A percentile compares a stretch with the other conserved stretches of the same genome.
Evolutionary conservation across 352 stramenopile species (phyloP).

Genomic region (Globisporangium radiosum): DNA sequence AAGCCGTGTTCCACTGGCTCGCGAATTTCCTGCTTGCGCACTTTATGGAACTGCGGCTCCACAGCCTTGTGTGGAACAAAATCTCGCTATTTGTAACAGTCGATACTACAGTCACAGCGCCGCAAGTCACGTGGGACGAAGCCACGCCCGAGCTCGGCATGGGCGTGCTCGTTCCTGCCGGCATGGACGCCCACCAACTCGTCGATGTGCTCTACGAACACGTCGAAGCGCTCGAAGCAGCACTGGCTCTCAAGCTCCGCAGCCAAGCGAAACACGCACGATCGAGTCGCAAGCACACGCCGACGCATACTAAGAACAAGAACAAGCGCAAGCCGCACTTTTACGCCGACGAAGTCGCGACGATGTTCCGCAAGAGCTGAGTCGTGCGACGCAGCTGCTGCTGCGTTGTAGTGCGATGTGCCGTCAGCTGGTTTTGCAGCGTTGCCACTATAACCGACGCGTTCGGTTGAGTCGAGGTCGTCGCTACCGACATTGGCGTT

Average conservation of each 20-base stretch:
- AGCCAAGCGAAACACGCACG: slow-evolving; percentile 12
- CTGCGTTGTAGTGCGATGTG: slow-evolving; percentile 1
- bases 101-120: slow-evolving; percentile 22
- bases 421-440: slow-evolving; percentile 14
- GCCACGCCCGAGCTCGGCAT: slow-evolving; percentile 51
- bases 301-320: neutral
- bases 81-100: slow-evolving; percentile 60
- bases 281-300: neutral
- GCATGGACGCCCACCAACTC: slow-evolving; percentile 42
- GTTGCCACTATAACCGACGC: neutral
- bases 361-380: slow-evolving; percentile 42
- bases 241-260: slow-evolving; percentile 25
- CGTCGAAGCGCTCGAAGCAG: slow-evolving; percentile 52
- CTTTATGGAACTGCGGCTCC: slow-evolving; percentile 77
- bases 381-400: slow-evolving; percentile 10
- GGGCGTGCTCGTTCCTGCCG: slow-evolving; percentile 58
- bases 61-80: slow-evolving; percentile 83
- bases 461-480: slow-evolving; percentile 9
- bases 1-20: slow-evolving; percentile 68
- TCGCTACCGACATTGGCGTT: neutral
- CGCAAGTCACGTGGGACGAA: slow-evolving; percentile 48
- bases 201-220: slow-evolving; percentile 62
- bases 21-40: slow-evolving; percentile 72
- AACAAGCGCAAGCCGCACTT: slow-evolving; percentile 35
- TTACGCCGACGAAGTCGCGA: slow-evolving; percentile 44